Base-by-base conservation (phyloP, 2,329 filamentous ascomycete genomes). In the Ascosphaera apis region DNA sequence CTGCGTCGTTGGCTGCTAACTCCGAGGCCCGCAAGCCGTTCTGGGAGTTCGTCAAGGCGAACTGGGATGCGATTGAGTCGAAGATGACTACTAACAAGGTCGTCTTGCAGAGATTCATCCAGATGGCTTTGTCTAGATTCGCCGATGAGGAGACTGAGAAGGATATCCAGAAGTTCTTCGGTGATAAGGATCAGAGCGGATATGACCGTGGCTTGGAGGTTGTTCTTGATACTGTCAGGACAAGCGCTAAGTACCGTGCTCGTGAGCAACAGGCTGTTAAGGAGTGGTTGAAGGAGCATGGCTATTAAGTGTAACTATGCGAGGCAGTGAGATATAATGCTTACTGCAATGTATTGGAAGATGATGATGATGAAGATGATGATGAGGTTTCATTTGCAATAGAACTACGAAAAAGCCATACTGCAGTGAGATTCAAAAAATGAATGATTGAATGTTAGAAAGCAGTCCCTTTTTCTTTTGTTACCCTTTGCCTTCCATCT, bases 171-270 rank as follows among this genome's bases (percentile, higher is more conserved):
- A 53, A 58, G 2, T 98, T 98, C 65, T 98, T 95, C 63, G 65
- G 69, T 46, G 67, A 69, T 47, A 91, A 86, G 63, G 80, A 95
- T 49, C 86, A 78, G 13, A 72, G 72, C 47, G 78, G 74, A 34
- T 95, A 84, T 55, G 79, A 91, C 53, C 74, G 88, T 37, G 84
- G 81, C 3, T 58, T 98, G 36, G 75, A 76, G 44, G 81, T 91
- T 44, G 76, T 86, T 42, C 74, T 75, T 52, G 88, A 95, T 53
- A 83, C 76, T 42, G 80, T 95, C 44, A 69, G 74, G 31, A 81
- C 78, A 8, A 76, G 84, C 47, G 82, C 82, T 3, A 71, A 71
- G 30, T 98, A 93, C 62, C 74, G 73, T 52, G 62, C 72, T 54
- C 68, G 88, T 38, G 88, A 95, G 53, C 65, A 71, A 38, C 64